Conservation (phyloP, 164 flowering plant genomes). For the Kalanchoe fedtschenkoi region DNA sequence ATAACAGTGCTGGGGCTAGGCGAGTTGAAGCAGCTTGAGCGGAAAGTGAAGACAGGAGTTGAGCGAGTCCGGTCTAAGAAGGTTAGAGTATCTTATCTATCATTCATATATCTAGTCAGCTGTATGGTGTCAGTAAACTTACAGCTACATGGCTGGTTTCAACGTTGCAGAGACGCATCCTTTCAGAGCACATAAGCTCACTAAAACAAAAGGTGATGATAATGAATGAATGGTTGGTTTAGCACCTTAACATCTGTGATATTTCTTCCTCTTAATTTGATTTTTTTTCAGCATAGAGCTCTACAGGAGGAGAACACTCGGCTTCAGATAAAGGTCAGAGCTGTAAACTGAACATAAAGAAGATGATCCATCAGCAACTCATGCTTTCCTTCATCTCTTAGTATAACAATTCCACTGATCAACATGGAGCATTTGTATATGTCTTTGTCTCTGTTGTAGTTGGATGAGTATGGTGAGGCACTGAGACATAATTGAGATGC, state of each 20-base stretch:
- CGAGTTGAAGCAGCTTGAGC: slow-evolving; percentile 50
- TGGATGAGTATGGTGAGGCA: too few species aligned
- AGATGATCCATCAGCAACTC: too few species aligned
- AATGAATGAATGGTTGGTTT: too few species aligned
- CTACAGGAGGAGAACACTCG: slow-evolving; percentile 33
- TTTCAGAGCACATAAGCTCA: slow-evolving; percentile 32
- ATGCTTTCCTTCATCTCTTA: too few species aligned
- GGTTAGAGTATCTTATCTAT: slow-evolving; percentile 13
- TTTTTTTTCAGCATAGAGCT: slow-evolving; percentile 23
- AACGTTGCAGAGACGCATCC: slow-evolving; percentile 29
- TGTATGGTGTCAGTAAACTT: neutral
- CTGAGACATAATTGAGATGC: too few species aligned
- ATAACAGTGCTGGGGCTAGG: slow-evolving; percentile 30
- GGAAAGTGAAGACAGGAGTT: slow-evolving; percentile 46
- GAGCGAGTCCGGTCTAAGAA: slow-evolving; percentile 54
- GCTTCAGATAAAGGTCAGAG: slow-evolving; percentile 32
- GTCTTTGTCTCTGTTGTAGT: too few species aligned
- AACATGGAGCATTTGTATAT: too few species aligned
- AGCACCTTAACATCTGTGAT: neutral
- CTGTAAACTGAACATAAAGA: too few species aligned
- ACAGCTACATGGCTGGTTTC: neutral
- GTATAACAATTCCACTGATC: too few species aligned
- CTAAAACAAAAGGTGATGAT: slow-evolving; percentile 37
- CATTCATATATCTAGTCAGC: neutral
- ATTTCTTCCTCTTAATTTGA: neutral